Base-by-base conservation (phyloP, 1,284 basidiomycete genomes). In the Ustilago hordei region DNA sequence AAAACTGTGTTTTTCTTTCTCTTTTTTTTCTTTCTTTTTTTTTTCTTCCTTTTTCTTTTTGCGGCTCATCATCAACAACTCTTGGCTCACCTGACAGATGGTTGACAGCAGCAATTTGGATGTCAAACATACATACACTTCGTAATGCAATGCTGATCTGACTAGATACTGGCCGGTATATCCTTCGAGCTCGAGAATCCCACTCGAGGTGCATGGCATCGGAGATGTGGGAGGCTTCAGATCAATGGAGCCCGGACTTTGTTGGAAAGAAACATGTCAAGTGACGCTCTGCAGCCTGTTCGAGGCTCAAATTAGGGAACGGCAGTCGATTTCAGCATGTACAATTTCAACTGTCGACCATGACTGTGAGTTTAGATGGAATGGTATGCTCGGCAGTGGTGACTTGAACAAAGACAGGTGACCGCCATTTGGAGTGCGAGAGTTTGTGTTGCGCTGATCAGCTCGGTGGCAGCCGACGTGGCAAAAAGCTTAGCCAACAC, bases 401-500 rank as follows among this genome's bases (percentile, higher is more conserved):
- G 31, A 50, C 48, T 50, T 50, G 15, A 13, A 39, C 28, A 50
- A 6, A 8, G 15, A 32, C 48, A 50, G 48, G 48, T 32, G 48
- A 50, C 48, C 48, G 48, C 48, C 48, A 19, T 45, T 45, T 19
- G n/a, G 11, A 45, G 43, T 15, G 43, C 11, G n/a, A 19, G 39
- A 12, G 39, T 43, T 12, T 15, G 39, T 43, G 19, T 48, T 32
- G 48, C 13, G 48, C 31, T 32, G 31, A 32, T 32, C 48, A 50
- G 28, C 28, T 12, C 28, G 31, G 31, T 31, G 31, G 48, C 23
- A 50, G 48, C 48, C 48, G 48, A 50, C 48, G 48, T 50, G 48
- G 48, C 48, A 50, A 50, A 39, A 50, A 50, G 48, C 48, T 50
- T 50, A 50, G 48, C 48, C 48, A 50, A 50, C 31, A 50, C 48